Conservation (phyloP, 805 yeast species). For the Cephaloascus albidus region DNA sequence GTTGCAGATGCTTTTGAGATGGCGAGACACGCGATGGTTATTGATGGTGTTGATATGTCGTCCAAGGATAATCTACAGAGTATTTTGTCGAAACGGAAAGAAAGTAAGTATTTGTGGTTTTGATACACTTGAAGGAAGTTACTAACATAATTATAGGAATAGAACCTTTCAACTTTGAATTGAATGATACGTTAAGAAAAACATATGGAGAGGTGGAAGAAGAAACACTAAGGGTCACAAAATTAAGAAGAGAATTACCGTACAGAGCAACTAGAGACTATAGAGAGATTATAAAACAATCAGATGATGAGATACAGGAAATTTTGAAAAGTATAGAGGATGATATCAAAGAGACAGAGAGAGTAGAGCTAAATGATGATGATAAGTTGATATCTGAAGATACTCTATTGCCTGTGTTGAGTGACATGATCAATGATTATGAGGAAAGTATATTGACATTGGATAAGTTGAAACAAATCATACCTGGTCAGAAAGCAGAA, state of each 20-base stretch:
- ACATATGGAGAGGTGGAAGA: conserved; percentile 53
- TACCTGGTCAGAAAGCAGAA: conserved; percentile 26
- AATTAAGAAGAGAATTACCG: conserved; percentile 47
- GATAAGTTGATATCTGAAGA: conserved; percentile 1
- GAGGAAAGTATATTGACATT: conserved; percentile 18
- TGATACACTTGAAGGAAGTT: conserved; percentile 6
- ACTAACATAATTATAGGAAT: conserved; percentile 25
- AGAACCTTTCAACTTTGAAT: conserved; percentile 63
- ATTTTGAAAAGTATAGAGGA: conserved; percentile 13
- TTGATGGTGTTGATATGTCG: conserved; percentile 44
- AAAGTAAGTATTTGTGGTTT: conserved; percentile 7
- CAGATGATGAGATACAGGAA: conserved; percentile 20
- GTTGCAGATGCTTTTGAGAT: conserved; percentile 46
- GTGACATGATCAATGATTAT: conserved; percentile 15
- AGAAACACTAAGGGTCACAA: conserved; percentile 47
- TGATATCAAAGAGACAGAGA: conserved; percentile 4
- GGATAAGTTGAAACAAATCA: conserved; percentile 18
- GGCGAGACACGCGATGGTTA: conserved; percentile 42
- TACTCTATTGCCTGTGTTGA: conserved; percentile 1
- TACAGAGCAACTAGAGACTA: conserved; percentile 23
- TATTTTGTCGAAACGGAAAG: conserved; percentile 10
- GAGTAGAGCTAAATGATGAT: conserved; percentile 3
- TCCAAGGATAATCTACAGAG: conserved; percentile 10
- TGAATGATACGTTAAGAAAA: conserved; percentile 50
- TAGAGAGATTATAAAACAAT: conserved; percentile 17